Percentiles rank a stretch among this genome's conserved stretches.
Evolutionary conservation across 495 filamentous ascomycete genomes (phyloP).

Genomic region (Neurospora sp.): DNA sequence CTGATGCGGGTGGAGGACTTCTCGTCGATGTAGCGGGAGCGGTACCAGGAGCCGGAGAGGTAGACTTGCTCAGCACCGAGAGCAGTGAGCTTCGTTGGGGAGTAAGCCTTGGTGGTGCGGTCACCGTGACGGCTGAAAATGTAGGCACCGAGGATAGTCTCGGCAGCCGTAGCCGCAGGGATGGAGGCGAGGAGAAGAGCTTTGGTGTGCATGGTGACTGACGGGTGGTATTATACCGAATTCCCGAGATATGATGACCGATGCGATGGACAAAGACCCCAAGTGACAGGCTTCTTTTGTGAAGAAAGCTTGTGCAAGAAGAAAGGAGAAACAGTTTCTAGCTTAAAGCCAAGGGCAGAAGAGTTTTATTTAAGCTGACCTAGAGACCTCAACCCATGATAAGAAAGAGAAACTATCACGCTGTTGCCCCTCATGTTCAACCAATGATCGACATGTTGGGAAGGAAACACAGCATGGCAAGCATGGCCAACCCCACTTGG

Average conservation of each 20-base stretch:
- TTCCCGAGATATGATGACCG: not conserved
- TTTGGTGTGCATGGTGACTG: slow-evolving; percentile 1
- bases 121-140: slow-evolving; percentile 69
- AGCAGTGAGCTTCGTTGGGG: slow-evolving; percentile 47
- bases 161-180: slow-evolving; percentile 29
- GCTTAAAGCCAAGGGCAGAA: not conserved
- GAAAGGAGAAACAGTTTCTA: not conserved
- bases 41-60: slow-evolving; percentile 50
- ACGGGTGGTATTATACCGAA: not conserved
- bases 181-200: slow-evolving; percentile 21
- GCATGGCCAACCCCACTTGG: not conserved
- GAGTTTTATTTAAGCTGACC: not conserved
- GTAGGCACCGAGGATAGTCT: slow-evolving; percentile 57
- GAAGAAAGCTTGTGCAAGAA: not conserved
- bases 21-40: slow-evolving; percentile 44
- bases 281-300: not conserved
- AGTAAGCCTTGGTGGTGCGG: slow-evolving; percentile 49
- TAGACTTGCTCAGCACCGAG: slow-evolving; percentile 60
- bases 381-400: not conserved
- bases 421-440: not conserved
- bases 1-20: slow-evolving; percentile 26
- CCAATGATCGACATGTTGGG: not conserved
- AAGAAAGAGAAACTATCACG: not conserved
- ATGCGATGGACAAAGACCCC: not conserved
- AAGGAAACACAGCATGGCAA: not conserved